Evolutionary conservation across 352 stramenopile genomes (phyloP).

Genomic region (Pythium aquatile): DNA sequence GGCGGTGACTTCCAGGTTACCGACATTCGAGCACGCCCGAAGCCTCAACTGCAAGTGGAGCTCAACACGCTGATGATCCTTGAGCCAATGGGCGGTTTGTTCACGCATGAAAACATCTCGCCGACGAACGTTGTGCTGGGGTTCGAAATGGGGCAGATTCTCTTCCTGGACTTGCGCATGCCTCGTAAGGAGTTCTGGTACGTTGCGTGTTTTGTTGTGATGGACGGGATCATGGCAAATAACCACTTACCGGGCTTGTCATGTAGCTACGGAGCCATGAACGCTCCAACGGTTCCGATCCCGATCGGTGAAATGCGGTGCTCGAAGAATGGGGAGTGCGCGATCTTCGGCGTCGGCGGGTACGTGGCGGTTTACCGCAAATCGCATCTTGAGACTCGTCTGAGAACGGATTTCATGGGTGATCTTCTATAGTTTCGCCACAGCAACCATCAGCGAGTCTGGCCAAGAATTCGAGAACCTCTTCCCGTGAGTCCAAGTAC

Average conservation of each 20-base stretch:
- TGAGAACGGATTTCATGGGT: neutral
- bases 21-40: constrained; percentile 43
- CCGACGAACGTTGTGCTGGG: constrained; percentile 53
- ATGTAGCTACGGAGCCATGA: constrained; percentile 47
- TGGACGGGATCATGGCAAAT: neutral
- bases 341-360: constrained; percentile 66
- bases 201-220: neutral
- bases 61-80: constrained; percentile 19
- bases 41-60: constrained; percentile 26
- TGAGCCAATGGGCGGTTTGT: constrained; percentile 52
- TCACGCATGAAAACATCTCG: constrained; percentile 69
- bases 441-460: constrained; percentile 2
- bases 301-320: constrained; percentile 57
- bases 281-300: constrained; percentile 43
- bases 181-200: constrained; percentile 46
- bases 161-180: constrained; percentile 70
- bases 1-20: constrained; percentile 69
- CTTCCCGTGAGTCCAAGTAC: neutral
- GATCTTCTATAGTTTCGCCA: constrained; percentile 18
- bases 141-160: constrained; percentile 60
- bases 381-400: neutral
- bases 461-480: constrained; percentile 10
- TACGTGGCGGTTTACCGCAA: constrained; percentile 23
- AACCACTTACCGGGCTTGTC: neutral
- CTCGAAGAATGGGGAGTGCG: constrained; percentile 43